Evolutionary conservation across 495 filamentous ascomycete species (phyloP), one percentile per base, ranked within the genome.

Genomic region (Trichoderma gamsii): DNA sequence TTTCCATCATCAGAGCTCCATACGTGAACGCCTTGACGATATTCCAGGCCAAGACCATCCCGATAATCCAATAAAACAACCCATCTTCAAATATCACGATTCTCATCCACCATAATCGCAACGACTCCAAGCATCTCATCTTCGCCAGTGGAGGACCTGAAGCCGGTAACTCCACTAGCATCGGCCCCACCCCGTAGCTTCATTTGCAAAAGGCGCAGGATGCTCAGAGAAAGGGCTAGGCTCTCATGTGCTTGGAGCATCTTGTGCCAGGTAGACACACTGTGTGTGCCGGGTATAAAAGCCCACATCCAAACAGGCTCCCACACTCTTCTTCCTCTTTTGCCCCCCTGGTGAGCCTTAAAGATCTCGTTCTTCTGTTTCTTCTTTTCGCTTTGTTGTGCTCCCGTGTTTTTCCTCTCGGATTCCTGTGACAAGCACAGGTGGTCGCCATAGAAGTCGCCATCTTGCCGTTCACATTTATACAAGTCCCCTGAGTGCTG

Each of bases 141-240:
- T 52, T 52, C 18, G 25, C 49, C 49, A 52, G 49, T 21, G 49
- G 13, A 23, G 16, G 29, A 32, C 1, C 56, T 4, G 27, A 35
- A 25, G 27, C 11, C 56, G 23, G 25, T 23, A 5, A 32, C 56
- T 61, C 56, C 56, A 61, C 56, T 25, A 23, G 25, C 27, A 61
- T 61, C 56, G 56, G 56, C 56, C 56, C 56, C 56, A 61, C 56
- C 27, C 56, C 56, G 56, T 61, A 61, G 25, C 56, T 32, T 61
- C 56, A 6, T 29, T 32, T 18, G 23, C 56, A 61, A 32, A 61
- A 32, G 56, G 56, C 56, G 27, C 56, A 61, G 25, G 2, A 5
- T 32, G 25, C 27, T 16, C 23, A 61, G 27, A 61, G 15, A 32
- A 61, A 32, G 25, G 25, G 56, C 56, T 32, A 61, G 56, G 25